Evolutionary conservation across 768 basidiomycete species (phyloP).

Genomic region (Lactifluus subvellereus): DNA sequence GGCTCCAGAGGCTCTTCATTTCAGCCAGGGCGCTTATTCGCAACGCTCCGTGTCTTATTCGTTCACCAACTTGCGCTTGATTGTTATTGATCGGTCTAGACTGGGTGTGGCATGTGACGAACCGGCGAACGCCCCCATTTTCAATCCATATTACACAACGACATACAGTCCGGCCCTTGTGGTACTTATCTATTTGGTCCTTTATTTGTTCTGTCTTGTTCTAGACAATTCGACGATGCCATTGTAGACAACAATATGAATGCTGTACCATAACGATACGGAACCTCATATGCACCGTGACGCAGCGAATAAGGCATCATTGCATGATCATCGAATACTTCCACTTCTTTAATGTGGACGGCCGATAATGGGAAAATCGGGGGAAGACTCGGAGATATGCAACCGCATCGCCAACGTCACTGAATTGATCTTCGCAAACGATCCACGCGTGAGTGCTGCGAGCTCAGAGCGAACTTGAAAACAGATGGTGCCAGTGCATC

Average conservation of each 20-base stretch:
- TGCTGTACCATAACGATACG: too few species aligned
- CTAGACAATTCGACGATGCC: neutral
- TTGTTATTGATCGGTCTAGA: conserved; percentile 3
- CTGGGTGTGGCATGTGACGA: neutral
- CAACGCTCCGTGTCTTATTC: neutral
- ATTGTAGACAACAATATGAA: neutral
- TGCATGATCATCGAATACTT: too few species aligned
- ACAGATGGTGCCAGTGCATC: too few species aligned
- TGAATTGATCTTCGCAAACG: neutral
- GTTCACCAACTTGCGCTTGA: conserved; percentile 1
- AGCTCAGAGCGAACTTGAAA: too few species aligned
- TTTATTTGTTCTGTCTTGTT: neutral
- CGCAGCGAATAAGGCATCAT: too few species aligned
- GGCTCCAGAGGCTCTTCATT: neutral
- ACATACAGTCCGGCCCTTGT: too few species aligned
- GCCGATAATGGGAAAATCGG: too few species aligned
- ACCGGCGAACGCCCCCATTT: too few species aligned
- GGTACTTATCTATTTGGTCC: neutral
- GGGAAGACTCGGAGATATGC: too few species aligned
- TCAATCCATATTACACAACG: too few species aligned
- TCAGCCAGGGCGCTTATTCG: neutral
- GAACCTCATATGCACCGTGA: too few species aligned
- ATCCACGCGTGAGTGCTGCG: neutral
- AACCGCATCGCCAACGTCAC: neutral
- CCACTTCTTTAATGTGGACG: too few species aligned